These are phyloP conservation scores for Russula abietina DNA, from an alignment of 768 basidiomycete species.

Conservation along the genomic window DNA sequence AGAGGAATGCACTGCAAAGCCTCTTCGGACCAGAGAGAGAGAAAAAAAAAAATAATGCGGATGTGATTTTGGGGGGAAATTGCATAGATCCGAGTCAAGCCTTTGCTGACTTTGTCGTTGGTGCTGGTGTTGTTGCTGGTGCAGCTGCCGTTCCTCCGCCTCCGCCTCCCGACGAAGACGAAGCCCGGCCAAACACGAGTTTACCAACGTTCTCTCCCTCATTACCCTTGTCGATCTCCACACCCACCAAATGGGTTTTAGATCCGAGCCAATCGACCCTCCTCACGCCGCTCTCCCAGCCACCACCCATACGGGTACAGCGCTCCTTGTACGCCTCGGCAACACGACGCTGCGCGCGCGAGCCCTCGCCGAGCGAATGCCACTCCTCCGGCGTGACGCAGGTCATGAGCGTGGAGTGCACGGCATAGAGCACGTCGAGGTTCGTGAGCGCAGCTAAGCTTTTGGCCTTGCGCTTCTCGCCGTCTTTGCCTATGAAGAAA, in stretches of 20 bases:
- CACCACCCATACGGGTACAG: conserved; percentile 53
- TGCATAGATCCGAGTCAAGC: neutral
- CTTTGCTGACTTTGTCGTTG: neutral
- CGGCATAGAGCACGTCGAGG: conserved; percentile 54
- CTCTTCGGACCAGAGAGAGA: neutral
- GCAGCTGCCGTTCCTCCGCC: no score
- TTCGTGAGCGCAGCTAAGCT: conserved; percentile 42
- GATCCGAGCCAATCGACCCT: conserved; percentile 61
- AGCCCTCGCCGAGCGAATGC: conserved; percentile 51
- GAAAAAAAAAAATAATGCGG: neutral
- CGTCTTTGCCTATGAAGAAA: conserved; percentile 24
- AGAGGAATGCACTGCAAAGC: conserved; percentile 15
- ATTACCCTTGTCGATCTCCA: conserved; percentile 49
- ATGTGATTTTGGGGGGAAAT: neutral
- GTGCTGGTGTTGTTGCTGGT: no score
- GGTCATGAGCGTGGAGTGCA: conserved; percentile 49
- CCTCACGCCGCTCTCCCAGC: conserved; percentile 64
- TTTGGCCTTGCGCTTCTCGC: conserved; percentile 8
- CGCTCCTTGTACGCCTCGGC: conserved; percentile 57
- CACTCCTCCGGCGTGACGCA: conserved; percentile 63
- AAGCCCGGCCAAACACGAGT: conserved; percentile 44
- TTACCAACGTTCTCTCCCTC: conserved; percentile 38
- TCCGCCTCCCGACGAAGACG: conserved; percentile 19
- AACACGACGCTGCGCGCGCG: conserved; percentile 51
- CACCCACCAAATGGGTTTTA: conserved; percentile 53